Evolutionary conservation across 2,329 filamentous ascomycete species (phyloP).

Genomic region (Aspergillus spinulosporus): DNA sequence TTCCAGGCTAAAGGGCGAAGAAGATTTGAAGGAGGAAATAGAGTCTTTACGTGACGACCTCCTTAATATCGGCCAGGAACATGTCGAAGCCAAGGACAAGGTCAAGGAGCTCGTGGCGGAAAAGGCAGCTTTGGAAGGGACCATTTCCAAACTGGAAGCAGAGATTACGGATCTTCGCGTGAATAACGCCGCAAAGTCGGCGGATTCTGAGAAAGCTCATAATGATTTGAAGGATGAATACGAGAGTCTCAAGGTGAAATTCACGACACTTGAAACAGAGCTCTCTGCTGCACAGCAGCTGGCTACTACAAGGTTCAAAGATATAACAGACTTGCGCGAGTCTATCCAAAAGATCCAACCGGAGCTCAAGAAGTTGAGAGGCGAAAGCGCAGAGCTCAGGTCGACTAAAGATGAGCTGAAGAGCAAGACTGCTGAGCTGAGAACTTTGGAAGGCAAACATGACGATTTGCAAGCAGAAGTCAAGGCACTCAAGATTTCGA

Average conservation of each 20-base stretch:
- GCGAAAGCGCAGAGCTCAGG: constrained; percentile 75
- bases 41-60: constrained; percentile 80
- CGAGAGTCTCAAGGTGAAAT: constrained; percentile 70
- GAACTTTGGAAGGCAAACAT: constrained; percentile 76
- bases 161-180: constrained; percentile 62
- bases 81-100: constrained; percentile 78
- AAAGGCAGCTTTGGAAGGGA: constrained; percentile 64
- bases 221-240: constrained; percentile 63
- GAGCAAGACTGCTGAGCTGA: constrained; percentile 63
- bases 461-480: constrained; percentile 78
- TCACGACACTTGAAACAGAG: constrained; percentile 73
- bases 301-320: constrained; percentile 83
- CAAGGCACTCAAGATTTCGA: constrained; percentile 65
- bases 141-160: constrained; percentile 68
- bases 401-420: constrained; percentile 72
- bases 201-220: constrained; percentile 54
- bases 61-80: constrained; percentile 74
- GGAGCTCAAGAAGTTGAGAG: constrained; percentile 75
- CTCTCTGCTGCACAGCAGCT: constrained; percentile 82
- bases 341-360: constrained; percentile 81
- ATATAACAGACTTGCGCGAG: constrained; percentile 76
- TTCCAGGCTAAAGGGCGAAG: constrained; percentile 71
- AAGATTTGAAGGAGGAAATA: constrained; percentile 80
- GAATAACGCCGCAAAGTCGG: constrained; percentile 47
- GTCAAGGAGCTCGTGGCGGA: constrained; percentile 69